Base-by-base conservation (phyloP, 176 grass and related monocot genomes). In the Cenchrus fungigraminus region DNA sequence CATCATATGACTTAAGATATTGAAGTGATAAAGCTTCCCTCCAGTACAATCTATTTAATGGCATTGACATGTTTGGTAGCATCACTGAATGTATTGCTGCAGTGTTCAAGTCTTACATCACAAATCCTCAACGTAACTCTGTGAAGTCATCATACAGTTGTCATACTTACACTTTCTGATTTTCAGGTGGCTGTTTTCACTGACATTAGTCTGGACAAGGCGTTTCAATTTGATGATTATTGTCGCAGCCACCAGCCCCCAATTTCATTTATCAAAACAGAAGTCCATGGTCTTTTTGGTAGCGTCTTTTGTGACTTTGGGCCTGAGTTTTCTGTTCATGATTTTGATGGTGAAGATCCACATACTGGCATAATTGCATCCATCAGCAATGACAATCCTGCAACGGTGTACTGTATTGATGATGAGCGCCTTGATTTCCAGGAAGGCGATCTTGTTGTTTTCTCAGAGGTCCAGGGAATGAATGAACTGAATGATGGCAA, bases 401-500 rank as follows among this genome's bases (percentile, higher is more conserved):
- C 90, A 57, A 58, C 76, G 12, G 61, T 95, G 69, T 73, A 69
- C 56, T 92, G 90, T 46, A 47, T 94, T 49, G 92, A 92, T 67
- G 90, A 95, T 86, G 92, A 95, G 73, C 84, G 68, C 51, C 84
- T 95, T 17, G 74, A 88, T 63, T 94, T 94, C 66, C 73, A 92
- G 53, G 85, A 92, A 25, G 92, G 82, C 50, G 89, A 94, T 86
- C 70, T 91, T 78, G 85, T 95, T 88, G 61, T 92, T 80, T 95
- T 95, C 87, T 90, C 87, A n/a, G 92, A 92, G 86, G 71, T 95
- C 59, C 68, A 88, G 65, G 92, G 92, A 60, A 95, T 95, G 92
- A 88, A 78, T 20, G 92, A 92, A 91, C 68, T 95, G 73, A 95
- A 95, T 87, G 90, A 95, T 83, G 90, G 90, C n/a, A 95, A 90